These are phyloP conservation scores for Apophysomyces variabilis DNA, from an alignment of 371 early-diverging fungal species.

Conservation along the genomic window DNA sequence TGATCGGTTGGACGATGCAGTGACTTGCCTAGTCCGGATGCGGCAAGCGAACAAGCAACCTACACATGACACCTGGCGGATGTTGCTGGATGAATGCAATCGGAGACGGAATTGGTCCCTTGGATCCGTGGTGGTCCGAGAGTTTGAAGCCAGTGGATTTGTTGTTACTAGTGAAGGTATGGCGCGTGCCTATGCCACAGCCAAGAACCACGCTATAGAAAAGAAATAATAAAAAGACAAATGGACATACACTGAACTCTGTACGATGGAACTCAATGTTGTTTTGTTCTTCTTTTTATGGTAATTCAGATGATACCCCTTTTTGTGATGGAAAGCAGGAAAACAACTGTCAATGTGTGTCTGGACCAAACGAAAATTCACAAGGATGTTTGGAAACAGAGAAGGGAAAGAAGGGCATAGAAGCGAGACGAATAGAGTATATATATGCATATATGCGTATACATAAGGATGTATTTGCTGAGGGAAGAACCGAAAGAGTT, in stretches of 20 bases:
- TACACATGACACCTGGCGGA: slow-evolving; percentile 45
- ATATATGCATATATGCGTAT: neutral
- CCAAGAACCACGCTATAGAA: slow-evolving; percentile 31
- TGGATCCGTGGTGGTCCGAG: slow-evolving; percentile 29
- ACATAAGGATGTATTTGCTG: neutral
- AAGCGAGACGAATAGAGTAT: neutral
- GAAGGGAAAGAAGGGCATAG: neutral
- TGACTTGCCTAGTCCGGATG: slow-evolving; percentile 40
- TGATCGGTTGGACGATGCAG: slow-evolving; percentile 42
- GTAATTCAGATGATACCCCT: too few species aligned
- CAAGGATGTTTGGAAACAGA: too few species aligned
- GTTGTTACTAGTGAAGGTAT: slow-evolving; percentile 33
- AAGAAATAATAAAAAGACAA: slow-evolving; percentile 19
- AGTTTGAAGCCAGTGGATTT: slow-evolving; percentile 43
- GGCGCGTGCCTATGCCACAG: slow-evolving; percentile 34
- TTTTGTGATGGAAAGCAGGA: too few species aligned
- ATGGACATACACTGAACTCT: neutral
- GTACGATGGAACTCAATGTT: too few species aligned
- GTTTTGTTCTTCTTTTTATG: too few species aligned
- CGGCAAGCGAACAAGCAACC: slow-evolving; percentile 24
- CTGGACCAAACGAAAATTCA: too few species aligned
- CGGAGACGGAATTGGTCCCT: slow-evolving; percentile 28
- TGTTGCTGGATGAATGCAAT: slow-evolving; percentile 38
- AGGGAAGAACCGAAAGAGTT: too few species aligned
- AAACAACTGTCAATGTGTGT: too few species aligned